Evolutionary conservation across 768 basidiomycete species (phyloP).

Genomic region (Tremella yokohamensis): DNA sequence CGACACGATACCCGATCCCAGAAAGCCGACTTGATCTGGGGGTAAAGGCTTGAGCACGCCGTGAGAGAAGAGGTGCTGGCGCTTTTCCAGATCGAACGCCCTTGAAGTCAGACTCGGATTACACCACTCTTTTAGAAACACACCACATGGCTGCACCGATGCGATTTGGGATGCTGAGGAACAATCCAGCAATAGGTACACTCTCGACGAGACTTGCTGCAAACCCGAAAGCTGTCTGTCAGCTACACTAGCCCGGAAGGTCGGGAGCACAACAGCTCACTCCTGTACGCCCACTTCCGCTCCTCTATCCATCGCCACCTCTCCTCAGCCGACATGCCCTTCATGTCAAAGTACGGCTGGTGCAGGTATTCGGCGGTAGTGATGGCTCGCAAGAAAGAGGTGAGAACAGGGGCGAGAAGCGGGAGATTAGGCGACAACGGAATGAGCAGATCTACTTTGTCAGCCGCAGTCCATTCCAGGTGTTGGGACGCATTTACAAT

Average conservation of each 20-base stretch:
- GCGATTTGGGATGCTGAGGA: slow-evolving; percentile 80
- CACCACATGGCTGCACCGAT: slow-evolving; percentile 88
- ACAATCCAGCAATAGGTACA: slow-evolving; percentile 73
- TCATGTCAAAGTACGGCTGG: slow-evolving; percentile 72
- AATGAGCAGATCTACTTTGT: slow-evolving; percentile 40
- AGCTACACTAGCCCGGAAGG: not conserved
- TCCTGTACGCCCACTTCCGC: slow-evolving; percentile 79
- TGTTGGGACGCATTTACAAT: slow-evolving; percentile 34
- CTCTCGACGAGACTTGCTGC: slow-evolving; percentile 74
- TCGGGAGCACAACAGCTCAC: slow-evolving; percentile 52
- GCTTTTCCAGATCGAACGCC: slow-evolving; percentile 54
- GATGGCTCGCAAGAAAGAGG: slow-evolving; percentile 50
- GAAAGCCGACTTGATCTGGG: slow-evolving; percentile 39
- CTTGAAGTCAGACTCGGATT: slow-evolving; percentile 16
- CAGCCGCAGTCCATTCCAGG: not conserved
- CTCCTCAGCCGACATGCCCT: slow-evolving; percentile 72
- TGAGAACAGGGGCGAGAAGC: slow-evolving; percentile 50
- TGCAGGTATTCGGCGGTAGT: slow-evolving; percentile 51
- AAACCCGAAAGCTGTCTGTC: slow-evolving; percentile 73
- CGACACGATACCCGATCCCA: slow-evolving; percentile 30
- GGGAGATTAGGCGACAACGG: slow-evolving; percentile 50
- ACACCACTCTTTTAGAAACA: slow-evolving; percentile 39
- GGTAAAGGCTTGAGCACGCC: slow-evolving; percentile 49
- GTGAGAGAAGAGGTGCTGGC: slow-evolving; percentile 53
- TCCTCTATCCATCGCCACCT: slow-evolving; percentile 77